Conservation (phyloP, 2,329 filamentous ascomycete species). For the Rhinocladiella similis region DNA sequence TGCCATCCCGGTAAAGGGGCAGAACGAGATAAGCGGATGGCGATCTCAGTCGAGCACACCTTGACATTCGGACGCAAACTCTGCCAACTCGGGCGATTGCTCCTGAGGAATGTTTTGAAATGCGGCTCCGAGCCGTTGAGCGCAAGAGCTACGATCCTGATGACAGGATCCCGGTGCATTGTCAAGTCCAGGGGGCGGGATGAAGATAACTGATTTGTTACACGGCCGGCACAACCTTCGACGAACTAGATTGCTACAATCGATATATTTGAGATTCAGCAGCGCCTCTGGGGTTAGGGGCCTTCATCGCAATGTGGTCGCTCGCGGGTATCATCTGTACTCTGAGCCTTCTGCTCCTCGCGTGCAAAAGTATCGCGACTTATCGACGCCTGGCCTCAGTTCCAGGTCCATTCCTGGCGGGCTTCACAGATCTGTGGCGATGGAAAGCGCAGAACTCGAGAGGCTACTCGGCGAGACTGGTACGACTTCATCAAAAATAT, state of each 20-base stretch:
- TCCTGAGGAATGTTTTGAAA: background rate
- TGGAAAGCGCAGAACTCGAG: conserved; percentile 39
- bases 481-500: conserved; percentile 12
- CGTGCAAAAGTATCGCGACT: background rate
- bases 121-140: background rate
- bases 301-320: background rate
- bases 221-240: background rate
- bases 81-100: background rate
- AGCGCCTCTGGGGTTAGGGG: background rate
- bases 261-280: background rate
- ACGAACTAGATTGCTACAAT: background rate
- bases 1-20: background rate
- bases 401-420: conserved; percentile 70
- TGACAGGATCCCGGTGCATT: background rate
- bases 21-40: background rate
- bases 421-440: conserved; percentile 71
- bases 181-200: background rate
- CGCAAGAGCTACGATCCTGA: background rate
- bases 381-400: conserved; percentile 15
- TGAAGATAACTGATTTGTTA: background rate
- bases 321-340: background rate
- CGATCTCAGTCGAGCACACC: background rate
- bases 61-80: background rate
- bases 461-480: conserved; percentile 1
- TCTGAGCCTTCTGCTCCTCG: background rate